Conservation (phyloP, 1,284 basidiomycete genomes). For the Paramarasmius palmivorus region DNA sequence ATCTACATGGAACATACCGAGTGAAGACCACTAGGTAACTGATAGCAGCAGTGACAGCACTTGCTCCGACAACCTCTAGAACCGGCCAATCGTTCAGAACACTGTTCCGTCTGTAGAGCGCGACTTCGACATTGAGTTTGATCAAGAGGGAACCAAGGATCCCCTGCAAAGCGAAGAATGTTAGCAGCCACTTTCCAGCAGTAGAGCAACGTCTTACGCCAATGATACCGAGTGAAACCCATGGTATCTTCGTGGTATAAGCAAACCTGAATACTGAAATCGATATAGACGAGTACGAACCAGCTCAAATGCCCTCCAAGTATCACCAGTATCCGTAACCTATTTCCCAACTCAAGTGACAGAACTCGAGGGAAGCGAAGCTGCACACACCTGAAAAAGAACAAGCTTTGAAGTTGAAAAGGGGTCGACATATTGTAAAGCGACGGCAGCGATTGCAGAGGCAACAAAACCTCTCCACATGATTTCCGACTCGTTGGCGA, state of each 20-base stretch:
- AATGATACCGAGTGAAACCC: slow-evolving; percentile 59
- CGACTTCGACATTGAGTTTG: slow-evolving; percentile 62
- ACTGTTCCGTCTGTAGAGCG: slow-evolving; percentile 60
- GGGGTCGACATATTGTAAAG: slow-evolving; percentile 72
- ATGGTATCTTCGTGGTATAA: slow-evolving; percentile 51
- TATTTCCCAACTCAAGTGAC: slow-evolving; percentile 22
- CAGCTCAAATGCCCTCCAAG: slow-evolving; percentile 72
- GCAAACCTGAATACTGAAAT: not conserved
- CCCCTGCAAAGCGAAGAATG: slow-evolving; percentile 42
- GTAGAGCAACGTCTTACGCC: slow-evolving; percentile 47
- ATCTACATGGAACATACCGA: slow-evolving; percentile 34
- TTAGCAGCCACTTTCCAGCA: not conserved
- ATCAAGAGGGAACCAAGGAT: slow-evolving; percentile 65
- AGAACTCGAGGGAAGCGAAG: not conserved
- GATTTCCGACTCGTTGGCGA: slow-evolving; percentile 68
- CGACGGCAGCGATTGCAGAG: slow-evolving; percentile 69
- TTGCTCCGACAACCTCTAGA: slow-evolving; percentile 61
- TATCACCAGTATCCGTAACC: slow-evolving; percentile 59
- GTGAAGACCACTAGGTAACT: slow-evolving; percentile 67
- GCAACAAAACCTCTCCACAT: slow-evolving; percentile 80
- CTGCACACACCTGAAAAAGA: slow-evolving; percentile 54
- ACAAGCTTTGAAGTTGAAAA: slow-evolving; percentile 77
- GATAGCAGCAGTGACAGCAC: slow-evolving; percentile 65
- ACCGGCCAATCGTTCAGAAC: slow-evolving; percentile 61
- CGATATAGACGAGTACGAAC: slow-evolving; percentile 32